Conservation (phyloP, 257 asterid genomes). For the Nicotiana tabacum region DNA sequence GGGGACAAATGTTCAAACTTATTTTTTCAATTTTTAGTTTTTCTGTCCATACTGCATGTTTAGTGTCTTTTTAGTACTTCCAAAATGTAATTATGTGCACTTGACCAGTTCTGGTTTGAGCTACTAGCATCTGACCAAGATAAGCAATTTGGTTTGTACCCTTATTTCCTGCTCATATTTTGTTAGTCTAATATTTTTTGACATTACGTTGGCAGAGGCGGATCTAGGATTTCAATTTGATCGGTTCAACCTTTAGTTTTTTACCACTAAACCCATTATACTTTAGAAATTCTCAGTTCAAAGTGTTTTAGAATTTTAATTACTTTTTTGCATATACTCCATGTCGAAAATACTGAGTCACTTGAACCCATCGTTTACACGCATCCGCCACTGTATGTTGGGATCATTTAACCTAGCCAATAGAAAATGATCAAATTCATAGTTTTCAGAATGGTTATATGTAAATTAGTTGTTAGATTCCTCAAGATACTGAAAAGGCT, state of each 20-base stretch:
- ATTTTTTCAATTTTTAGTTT: no score
- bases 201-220: not conserved
- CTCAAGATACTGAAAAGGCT: not conserved
- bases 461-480: not conserved
- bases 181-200: not conserved
- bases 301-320: no score
- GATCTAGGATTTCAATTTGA: no score
- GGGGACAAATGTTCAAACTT: no score
- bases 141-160: not conserved
- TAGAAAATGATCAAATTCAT: not conserved
- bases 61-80: not conserved
- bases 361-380: no score
- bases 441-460: not conserved
- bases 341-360: no score
- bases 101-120: not conserved
- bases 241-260: no score
- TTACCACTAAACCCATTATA: no score
- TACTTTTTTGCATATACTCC: no score
- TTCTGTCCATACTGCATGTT: not conserved
- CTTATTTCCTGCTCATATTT: not conserved
- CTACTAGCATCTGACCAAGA: not conserved
- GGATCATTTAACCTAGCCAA: not conserved
- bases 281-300: no score
- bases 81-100: not conserved
- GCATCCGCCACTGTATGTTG: not conserved